Evolutionary conservation across 2,329 filamentous ascomycete species (phyloP), one percentile per base, ranked within the genome.

Genomic region (Penicillium nordicum): DNA sequence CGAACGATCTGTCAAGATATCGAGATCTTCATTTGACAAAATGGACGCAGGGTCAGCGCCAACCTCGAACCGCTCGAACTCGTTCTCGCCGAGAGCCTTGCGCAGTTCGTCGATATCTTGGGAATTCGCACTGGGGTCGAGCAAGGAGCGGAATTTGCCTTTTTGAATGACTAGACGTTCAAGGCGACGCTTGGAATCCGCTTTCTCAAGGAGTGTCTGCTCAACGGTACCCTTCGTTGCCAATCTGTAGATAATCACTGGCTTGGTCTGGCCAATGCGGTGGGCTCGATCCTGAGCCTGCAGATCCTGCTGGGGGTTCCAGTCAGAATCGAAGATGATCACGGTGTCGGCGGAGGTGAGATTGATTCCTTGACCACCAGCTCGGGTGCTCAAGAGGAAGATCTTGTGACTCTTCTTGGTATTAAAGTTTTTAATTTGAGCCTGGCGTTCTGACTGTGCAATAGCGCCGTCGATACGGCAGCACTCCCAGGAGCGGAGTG

Each of bases 151-250:
- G 74, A 95, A 93, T 5, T 89, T 87, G 2, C 93, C 93, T 72
- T 97, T 97, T 59, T 93, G 89, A 67, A 99, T 99, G 7, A 99
- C 91, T 0, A 99, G 80, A 70, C 97, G 96, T 72, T 99, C 94
- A 0, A 99, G 81, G 1, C 92, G 84, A 0, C 94, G 87, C 74
- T 99, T 99, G 1, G 89, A 90, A 66, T 97, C 92, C 0, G 94
- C 94, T 34, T 89, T 92, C 66, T 92, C 84, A 0, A 97, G 83
- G 0, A 97, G 80, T 6, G 86, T 87, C 68, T 97, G 90, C 71
- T 99, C 94, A 0, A 99, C 90, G 0, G 94, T 97, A 9, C 88
- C 90, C 67, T 92, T 92, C 0, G 94, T 99, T 0, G 94, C 93
- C 34, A 99, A 86, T 1, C 94, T 88, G 73, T 95, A 99, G 0